A percentile compares a stretch with the other conserved stretches of the same genome.
Evolutionary conservation across 352 stramenopile genomes (phyloP).

Genomic region (Peronospora destructor): DNA sequence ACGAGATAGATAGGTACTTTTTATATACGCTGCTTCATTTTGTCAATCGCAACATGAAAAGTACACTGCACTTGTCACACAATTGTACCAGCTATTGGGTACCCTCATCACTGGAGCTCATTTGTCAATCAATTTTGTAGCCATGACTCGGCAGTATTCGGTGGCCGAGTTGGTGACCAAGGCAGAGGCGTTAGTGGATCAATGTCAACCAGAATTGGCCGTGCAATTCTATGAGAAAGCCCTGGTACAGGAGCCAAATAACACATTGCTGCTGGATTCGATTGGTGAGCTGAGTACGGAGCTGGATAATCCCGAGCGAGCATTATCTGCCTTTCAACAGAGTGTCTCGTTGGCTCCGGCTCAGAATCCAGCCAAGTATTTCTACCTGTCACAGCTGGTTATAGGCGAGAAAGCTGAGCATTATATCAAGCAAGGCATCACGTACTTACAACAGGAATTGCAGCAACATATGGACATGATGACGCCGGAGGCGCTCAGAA

Average conservation of each 20-base stretch:
- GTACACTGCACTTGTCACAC: background rate
- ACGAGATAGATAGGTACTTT: conserved; percentile 14
- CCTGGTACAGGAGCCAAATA: conserved; percentile 56
- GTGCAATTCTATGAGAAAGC: conserved; percentile 83
- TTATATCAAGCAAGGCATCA: conserved; percentile 66
- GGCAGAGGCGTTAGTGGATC: conserved; percentile 75
- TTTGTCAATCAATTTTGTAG: conserved; percentile 7
- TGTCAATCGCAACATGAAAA: background rate
- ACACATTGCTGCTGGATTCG: conserved; percentile 63
- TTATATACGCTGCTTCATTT: background rate
- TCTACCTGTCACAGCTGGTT: conserved; percentile 80
- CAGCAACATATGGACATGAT: conserved; percentile 31
- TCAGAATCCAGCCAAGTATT: conserved; percentile 77
- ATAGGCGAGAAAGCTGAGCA: conserved; percentile 62
- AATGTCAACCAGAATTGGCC: conserved; percentile 77
- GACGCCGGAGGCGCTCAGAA: conserved; percentile 45
- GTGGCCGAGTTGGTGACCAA: conserved; percentile 74
- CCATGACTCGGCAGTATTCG: conserved; percentile 41
- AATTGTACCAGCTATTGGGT: conserved; percentile 5
- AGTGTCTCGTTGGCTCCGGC: conserved; percentile 58
- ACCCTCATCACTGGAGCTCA: conserved; percentile 16
- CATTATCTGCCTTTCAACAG: conserved; percentile 61
- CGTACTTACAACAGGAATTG: conserved; percentile 56
- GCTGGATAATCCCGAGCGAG: conserved; percentile 72
- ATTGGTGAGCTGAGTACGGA: conserved; percentile 81